Conservation (phyloP, 345 rosid species). For the Gynandropsis gynandra region DNA sequence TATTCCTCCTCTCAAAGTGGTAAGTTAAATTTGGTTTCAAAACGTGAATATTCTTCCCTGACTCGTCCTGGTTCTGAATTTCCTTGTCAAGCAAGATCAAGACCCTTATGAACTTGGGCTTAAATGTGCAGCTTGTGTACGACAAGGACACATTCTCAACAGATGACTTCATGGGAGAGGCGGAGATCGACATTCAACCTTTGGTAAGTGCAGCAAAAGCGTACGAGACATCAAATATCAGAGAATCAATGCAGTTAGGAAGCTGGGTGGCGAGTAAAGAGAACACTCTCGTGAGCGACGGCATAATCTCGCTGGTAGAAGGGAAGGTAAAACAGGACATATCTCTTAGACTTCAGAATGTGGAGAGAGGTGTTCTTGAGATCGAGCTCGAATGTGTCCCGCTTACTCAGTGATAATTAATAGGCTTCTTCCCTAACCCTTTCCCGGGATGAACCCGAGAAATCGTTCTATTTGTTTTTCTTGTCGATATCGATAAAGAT, state of each 20-base stretch:
- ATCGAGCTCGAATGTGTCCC: slow-evolving; percentile 93
- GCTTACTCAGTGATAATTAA: slow-evolving; percentile 67
- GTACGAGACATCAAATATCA: slow-evolving; percentile 43
- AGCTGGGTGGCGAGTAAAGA: slow-evolving; percentile 71
- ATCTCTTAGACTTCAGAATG: slow-evolving; percentile 69
- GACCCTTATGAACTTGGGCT: too few species aligned
- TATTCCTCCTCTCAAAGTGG: slow-evolving; percentile 89
- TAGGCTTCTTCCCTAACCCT: too few species aligned
- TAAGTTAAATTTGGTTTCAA: slow-evolving; percentile 22
- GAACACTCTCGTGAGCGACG: slow-evolving; percentile 62
- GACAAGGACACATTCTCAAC: slow-evolving; percentile 83
- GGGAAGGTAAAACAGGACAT: slow-evolving; percentile 82
- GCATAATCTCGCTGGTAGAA: slow-evolving; percentile 55
- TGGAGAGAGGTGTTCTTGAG: slow-evolving; percentile 79
- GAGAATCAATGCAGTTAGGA: slow-evolving; percentile 63
- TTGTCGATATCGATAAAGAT: too few species aligned
- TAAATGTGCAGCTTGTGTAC: slow-evolving; percentile 54
- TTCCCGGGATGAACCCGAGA: too few species aligned
- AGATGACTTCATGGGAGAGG: slow-evolving; percentile 97
- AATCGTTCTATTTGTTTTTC: too few species aligned
- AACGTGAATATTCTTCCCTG: neutral
- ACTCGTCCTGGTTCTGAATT: too few species aligned
- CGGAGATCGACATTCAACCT: slow-evolving; percentile 96
- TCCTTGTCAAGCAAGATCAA: too few species aligned
- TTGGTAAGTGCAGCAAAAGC: slow-evolving; percentile 79